Base-by-base conservation (phyloP, 176 grass and related monocot species). In the Pharus latifolius region DNA sequence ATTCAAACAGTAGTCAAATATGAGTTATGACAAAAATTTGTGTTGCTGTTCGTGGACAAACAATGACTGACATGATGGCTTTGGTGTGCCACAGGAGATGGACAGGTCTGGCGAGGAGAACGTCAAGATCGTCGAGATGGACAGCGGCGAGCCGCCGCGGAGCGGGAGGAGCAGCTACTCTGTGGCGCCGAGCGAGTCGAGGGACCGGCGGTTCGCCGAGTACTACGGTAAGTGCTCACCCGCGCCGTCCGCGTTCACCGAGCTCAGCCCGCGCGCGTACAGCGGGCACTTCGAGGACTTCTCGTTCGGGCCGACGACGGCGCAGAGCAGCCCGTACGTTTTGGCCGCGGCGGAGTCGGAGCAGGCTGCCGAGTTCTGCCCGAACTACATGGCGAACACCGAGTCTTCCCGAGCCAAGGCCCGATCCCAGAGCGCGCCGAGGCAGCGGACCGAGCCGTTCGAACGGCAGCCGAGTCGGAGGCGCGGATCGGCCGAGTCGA, bases 341-440 rank as follows among this genome's bases (percentile, higher is more conserved):
- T 61, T 44, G 9, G 58, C 1, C 26, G 56, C 30, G 14, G 60
- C 29, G 7, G 59, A 20, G 19, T 66, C 40, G 30, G 56, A 58
- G 68, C 22, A 72, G 46, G 4, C 42, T 35, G 20, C 15, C 17
- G 73, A 63, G 0, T 66, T 66, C 27, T 88, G 52, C 40, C 91
- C 91, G 5, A 89, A 41, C 66, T 94, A 94, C 67, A 94, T 94
- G 91, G 76, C 83, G 3, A 87, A 94, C 53, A 94, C 91, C 0
- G 72, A 89, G 67, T 89, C 91, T 10, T 94, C 91, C 4, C 85
- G 86, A 23, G 91, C 86, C 59, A 94, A 87, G 80, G 80, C 76
- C 16, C 47, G 93, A 31, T 92, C 93, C 18, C 93, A 97, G 75
- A 97, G 93, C 58, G 86, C 89, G 34, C 93, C 93, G 26, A 64